These are phyloP conservation scores for Dioszegia crocea DNA, from an alignment of 768 basidiomycete species.

Conservation along the genomic window DNA sequence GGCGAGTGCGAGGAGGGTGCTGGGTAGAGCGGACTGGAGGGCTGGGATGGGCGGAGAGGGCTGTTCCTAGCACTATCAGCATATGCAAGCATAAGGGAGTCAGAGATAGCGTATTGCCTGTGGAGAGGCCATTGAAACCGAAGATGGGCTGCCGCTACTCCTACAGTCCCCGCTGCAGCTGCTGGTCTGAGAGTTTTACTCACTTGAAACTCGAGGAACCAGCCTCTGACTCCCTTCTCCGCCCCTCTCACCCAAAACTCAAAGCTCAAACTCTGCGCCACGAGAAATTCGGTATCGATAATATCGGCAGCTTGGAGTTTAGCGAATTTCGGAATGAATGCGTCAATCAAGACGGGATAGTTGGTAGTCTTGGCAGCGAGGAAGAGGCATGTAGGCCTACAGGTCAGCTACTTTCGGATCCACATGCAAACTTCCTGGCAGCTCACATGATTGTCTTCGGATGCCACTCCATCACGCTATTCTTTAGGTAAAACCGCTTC, in stretches of 20 bases:
- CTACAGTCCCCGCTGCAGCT: too few species aligned
- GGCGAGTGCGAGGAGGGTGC: constrained; percentile 64
- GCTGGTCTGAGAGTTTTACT: too few species aligned
- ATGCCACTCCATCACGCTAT: constrained; percentile 99
- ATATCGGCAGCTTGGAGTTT: constrained; percentile 77
- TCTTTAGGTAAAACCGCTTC: constrained; percentile 94
- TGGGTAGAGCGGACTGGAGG: constrained; percentile 61
- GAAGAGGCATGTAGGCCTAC: constrained; percentile 89
- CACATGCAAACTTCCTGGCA: too few species aligned
- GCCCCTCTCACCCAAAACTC: constrained; percentile 69
- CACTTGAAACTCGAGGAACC: constrained; percentile 46
- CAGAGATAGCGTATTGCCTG: too few species aligned
- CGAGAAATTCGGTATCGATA: constrained; percentile 88
- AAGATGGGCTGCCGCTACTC: too few species aligned
- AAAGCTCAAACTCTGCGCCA: constrained; percentile 88
- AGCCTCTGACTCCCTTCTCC: constrained; percentile 46
- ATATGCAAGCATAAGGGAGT: too few species aligned
- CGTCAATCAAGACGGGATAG: constrained; percentile 78
- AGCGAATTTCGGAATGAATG: constrained; percentile 76
- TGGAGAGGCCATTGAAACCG: too few species aligned
- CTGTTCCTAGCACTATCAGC: constrained; percentile 55
- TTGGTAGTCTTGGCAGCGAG: constrained; percentile 98
- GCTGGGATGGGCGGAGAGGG: constrained; percentile 52
- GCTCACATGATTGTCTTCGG: constrained; percentile 97
- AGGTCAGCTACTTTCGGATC: not conserved